phyloP scores from a whole-genome alignment of 2,329 filamentous ascomycete species.

The Diplodia mutila region DNA sequence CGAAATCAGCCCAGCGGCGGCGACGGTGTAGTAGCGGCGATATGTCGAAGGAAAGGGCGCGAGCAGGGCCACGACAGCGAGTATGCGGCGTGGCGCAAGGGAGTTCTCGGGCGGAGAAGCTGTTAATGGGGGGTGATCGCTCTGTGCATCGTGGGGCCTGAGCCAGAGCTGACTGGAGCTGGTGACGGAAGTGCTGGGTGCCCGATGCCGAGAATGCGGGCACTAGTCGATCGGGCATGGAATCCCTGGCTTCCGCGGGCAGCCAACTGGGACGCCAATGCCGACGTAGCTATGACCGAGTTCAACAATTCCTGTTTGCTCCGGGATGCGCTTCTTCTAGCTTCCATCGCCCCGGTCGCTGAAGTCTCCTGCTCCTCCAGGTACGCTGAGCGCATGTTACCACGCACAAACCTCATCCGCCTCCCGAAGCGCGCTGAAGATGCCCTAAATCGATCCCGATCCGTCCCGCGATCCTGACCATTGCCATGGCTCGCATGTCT shows the following conservation, averaged over 20 bases:
- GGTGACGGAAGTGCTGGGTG: conserved; percentile 21
- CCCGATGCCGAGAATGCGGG: conserved; percentile 17
- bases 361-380: not conserved
- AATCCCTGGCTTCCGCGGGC: conserved; percentile 8
- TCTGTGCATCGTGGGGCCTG: conserved; percentile 25
- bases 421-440: not conserved
- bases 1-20: conserved; percentile 29
- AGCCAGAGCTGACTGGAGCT: conserved; percentile 17
- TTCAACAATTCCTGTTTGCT: conserved; percentile 22
- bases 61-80: not conserved
- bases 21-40: not conserved
- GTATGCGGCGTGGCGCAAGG: conserved; percentile 10
- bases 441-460: conserved; percentile 14
- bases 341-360: not conserved
- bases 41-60: not conserved
- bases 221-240: conserved; percentile 23
- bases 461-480: conserved; percentile 14
- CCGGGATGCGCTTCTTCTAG: not conserved
- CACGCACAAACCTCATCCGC: not conserved
- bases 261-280: conserved; percentile 1
- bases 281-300: conserved; percentile 21
- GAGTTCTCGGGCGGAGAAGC: conserved; percentile 5
- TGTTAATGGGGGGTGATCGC: conserved; percentile 25
- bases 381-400: not conserved
- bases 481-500: conserved; percentile 18